Base-by-base conservation (phyloP, 1,284 basidiomycete species). In the Dichomitus squalens region DNA sequence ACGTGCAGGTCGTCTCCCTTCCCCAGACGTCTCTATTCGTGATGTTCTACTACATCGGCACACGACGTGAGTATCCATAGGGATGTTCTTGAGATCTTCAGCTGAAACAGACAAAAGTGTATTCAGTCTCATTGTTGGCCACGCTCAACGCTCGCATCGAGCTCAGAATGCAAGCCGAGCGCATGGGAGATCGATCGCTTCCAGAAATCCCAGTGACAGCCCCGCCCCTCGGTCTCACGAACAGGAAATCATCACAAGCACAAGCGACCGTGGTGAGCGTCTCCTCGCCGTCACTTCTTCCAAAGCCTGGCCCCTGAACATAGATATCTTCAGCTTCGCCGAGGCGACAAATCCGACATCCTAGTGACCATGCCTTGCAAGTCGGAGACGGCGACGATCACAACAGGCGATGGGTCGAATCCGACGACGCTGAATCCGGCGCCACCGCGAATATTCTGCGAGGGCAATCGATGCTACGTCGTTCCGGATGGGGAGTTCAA, bases 21-120 rank as follows among this genome's bases (percentile, higher is more conserved):
- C 60, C 60, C 6, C 51, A 36, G 5, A 54, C 57, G 2, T 51
- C 52, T 1, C 29, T 62, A 16, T 62, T 57, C 36, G 54, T 62
- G 14, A 53, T 59, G 47, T 59, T 57, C 31, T 62, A 62, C 47
- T 62, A 62, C 46, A 59, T 62, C 18, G 60, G 60, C 16, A 38
- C 57, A 12, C 57, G 57, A 12, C 33, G 60, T 62, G 39, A 39
- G 57, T 52, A 29, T 29, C 16, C 25, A 44, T 16, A 14, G 2
- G 20, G n/a, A n/a, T 21, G 8, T 33, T 31, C 16, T 4, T n/a
- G 8, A 18, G n/a, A 8, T n/a, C 4, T 33, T 16, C 9, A 16
- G 9, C 47, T 49, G 14, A 49, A 16, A n/a, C 18, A 3, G 11
- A 8, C n/a, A 4, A 8, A 35, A 61, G 59, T 61, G 14, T 61